Evolutionary conservation across 2,329 filamentous ascomycete species (phyloP).

Genomic region (Trichoderma sp.): DNA sequence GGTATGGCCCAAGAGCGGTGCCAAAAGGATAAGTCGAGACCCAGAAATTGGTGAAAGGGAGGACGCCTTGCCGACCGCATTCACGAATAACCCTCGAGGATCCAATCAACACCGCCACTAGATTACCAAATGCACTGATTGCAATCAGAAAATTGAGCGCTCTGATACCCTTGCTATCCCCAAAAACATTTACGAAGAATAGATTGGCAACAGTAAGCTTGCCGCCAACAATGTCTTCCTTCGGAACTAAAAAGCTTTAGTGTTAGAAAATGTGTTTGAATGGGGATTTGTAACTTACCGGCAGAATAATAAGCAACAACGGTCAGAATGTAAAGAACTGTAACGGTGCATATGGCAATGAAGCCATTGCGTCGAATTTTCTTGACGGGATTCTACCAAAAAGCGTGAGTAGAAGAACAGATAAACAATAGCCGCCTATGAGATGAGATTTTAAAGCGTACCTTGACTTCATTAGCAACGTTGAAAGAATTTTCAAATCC

Average conservation of each 20-base stretch:
- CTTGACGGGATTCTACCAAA: conserved; percentile 53
- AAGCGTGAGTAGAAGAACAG: background rate
- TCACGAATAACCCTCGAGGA: conserved; percentile 60
- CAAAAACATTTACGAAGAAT: conserved; percentile 63
- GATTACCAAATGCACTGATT: conserved; percentile 60
- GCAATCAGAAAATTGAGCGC: conserved; percentile 60
- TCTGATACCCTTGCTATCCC: conserved; percentile 48
- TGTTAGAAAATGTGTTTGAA: background rate
- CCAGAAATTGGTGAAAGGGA: conserved; percentile 63
- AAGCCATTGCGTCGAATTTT: conserved; percentile 54
- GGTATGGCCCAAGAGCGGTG: conserved; percentile 61
- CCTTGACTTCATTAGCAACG: conserved; percentile 55
- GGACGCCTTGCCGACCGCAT: conserved; percentile 62
- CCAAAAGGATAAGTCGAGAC: conserved; percentile 64
- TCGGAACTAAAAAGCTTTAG: conserved; percentile 43
- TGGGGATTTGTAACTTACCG: conserved; percentile 34
- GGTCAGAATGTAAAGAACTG: conserved; percentile 58
- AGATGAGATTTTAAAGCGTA: background rate
- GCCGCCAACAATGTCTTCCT: conserved; percentile 54
- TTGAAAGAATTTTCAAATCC: conserved; percentile 64
- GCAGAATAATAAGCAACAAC: conserved; percentile 64
- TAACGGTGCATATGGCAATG: conserved; percentile 53
- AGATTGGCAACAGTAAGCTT: conserved; percentile 57
- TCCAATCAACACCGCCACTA: conserved; percentile 58
- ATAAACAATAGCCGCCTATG: background rate